Conservation (phyloP, 352 stramenopile species). For the Phytophthora constricta region DNA sequence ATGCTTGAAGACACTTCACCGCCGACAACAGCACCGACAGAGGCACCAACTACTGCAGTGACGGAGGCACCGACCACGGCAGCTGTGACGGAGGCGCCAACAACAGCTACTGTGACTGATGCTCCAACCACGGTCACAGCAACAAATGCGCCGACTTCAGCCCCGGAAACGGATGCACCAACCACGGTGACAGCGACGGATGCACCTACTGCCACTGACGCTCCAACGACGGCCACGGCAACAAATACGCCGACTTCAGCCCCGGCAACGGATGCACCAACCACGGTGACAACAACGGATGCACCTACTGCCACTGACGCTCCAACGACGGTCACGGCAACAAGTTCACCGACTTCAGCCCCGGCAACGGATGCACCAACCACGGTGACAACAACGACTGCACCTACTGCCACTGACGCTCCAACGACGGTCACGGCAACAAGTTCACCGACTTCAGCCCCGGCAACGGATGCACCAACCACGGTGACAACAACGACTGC, state of each 20-base stretch:
- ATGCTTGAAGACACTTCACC: conserved; percentile 9
- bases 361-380: not conserved
- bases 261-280: conserved; percentile 14
- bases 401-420: conserved; percentile 7
- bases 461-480: not conserved
- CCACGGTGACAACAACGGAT: conserved; percentile 8
- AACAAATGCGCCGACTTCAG: conserved; percentile 3
- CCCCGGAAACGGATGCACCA: conserved; percentile 10
- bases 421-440: not conserved
- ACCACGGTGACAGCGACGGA: not conserved
- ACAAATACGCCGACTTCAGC: not conserved
- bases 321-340: not conserved
- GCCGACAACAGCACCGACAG: not conserved
- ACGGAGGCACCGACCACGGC: too few relatives aligned
- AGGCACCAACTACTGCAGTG: too few relatives aligned
- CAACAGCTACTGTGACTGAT: conserved; percentile 14
- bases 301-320: conserved; percentile 3
- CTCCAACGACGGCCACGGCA: not conserved
- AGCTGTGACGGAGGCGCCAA: not conserved
- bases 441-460: not conserved
- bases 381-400: conserved; percentile 6
- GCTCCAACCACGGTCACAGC: not conserved
- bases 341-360: not conserved
- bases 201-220: not conserved
- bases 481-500: conserved; percentile 1